A percentile compares a stretch with the other conserved stretches of the same genome.
These are phyloP conservation scores for Isatis lusitanica DNA, from an alignment of 441 rosid species.

Conservation along the genomic window DNA sequence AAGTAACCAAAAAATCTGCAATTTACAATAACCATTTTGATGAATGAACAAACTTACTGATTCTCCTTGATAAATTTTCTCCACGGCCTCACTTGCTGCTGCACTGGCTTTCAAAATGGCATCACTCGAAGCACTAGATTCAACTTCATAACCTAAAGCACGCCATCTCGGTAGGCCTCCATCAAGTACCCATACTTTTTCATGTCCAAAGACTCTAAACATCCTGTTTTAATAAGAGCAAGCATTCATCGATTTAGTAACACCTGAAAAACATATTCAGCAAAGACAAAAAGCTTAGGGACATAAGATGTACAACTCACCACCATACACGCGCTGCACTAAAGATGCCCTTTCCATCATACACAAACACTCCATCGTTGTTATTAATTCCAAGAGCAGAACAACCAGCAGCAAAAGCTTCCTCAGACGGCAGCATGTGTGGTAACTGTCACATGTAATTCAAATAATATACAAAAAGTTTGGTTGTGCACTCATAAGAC, in stretches of 20 bases:
- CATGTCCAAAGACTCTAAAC: constrained; percentile 94
- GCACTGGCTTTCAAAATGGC: constrained; percentile 89
- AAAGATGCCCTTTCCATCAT: constrained; percentile 94
- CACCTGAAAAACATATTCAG: constrained; percentile 1
- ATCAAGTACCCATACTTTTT: constrained; percentile 90
- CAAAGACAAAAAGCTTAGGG: not conserved
- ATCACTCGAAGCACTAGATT: constrained; percentile 91
- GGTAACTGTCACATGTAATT: constrained; percentile 57
- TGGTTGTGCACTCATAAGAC: constrained; percentile 5
- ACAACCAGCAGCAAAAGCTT: constrained; percentile 91
- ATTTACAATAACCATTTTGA: constrained; percentile 9
- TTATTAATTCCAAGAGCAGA: constrained; percentile 93
- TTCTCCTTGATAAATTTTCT: constrained; percentile 84
- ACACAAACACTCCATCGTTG: constrained; percentile 84
- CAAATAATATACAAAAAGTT: not conserved
- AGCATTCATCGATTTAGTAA: not conserved
- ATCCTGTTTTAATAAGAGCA: constrained; percentile 52
- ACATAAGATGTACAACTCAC: constrained; percentile 47
- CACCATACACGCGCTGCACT: constrained; percentile 99
- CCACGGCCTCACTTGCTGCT: constrained; percentile 92
- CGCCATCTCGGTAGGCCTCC: constrained; percentile 99
- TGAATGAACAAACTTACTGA: constrained; percentile 47
- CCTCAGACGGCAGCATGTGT: constrained; percentile 94
- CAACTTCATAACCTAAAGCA: constrained; percentile 89
- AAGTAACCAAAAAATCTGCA: not conserved